phyloP scores from a whole-genome alignment of 2,329 filamentous ascomycete species.

The Pseudogymnoascus sp. region DNA sequence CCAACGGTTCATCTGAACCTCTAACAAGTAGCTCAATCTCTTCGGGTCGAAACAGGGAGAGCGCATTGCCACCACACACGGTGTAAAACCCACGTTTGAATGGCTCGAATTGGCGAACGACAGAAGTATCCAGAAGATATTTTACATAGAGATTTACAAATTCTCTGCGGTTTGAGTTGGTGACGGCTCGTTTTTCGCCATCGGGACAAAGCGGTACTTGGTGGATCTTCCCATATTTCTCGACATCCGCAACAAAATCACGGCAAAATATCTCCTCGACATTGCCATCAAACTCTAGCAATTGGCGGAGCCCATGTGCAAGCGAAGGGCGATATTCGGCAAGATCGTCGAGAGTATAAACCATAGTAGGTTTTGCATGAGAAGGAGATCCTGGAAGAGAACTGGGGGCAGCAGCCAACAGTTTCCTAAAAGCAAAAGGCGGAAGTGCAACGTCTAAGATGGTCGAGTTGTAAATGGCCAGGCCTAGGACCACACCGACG shows the following conservation, averaged over 20 bases:
- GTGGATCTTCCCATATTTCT: constrained; percentile 63
- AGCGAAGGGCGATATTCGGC: constrained; percentile 71
- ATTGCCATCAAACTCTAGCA: constrained; percentile 77
- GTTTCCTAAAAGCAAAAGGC: constrained; percentile 81
- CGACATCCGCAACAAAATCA: constrained; percentile 69
- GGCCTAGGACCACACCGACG: constrained; percentile 75
- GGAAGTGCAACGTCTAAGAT: constrained; percentile 84
- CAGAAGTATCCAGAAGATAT: constrained; percentile 68
- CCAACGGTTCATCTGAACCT: constrained; percentile 74
- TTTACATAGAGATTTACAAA: constrained; percentile 81
- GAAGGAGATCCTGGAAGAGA: constrained; percentile 45
- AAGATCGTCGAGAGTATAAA: constrained; percentile 70
- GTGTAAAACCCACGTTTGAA: constrained; percentile 93
- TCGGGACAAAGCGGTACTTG: constrained; percentile 63
- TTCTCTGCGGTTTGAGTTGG: constrained; percentile 73
- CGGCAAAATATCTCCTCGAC: constrained; percentile 72
- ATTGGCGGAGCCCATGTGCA: constrained; percentile 63
- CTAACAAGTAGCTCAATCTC: constrained; percentile 84
- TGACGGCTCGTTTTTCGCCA: constrained; percentile 68
- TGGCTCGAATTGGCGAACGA: constrained; percentile 78
- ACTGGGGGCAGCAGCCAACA: constrained; percentile 67
- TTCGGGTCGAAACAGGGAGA: constrained; percentile 79
- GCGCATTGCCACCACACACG: constrained; percentile 78
- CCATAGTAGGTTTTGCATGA: constrained; percentile 53
- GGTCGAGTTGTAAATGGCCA: constrained; percentile 92